Conservation (phyloP, 2,329 filamentous ascomycete species). For the Trichoderma atroviride region DNA sequence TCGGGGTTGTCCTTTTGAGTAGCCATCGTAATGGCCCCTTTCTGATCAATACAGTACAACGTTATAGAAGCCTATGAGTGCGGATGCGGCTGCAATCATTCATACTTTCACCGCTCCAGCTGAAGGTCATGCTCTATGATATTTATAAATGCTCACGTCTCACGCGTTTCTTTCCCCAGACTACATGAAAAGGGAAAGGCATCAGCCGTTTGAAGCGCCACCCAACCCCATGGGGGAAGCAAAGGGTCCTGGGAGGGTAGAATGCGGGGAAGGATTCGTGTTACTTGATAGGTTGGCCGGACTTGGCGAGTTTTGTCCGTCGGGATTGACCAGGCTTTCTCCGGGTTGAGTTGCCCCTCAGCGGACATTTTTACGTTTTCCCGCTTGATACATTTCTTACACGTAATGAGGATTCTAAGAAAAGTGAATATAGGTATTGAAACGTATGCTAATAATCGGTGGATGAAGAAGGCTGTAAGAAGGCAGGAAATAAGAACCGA, state of each 20-base stretch:
- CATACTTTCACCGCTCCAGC: not conserved
- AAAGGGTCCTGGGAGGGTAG: not conserved
- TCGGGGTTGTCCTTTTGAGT: constrained; percentile 22
- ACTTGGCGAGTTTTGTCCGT: constrained; percentile 10
- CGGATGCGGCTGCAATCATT: not conserved
- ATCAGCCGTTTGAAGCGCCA: not conserved
- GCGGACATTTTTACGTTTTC: constrained; percentile 6
- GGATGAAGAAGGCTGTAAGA: not conserved
- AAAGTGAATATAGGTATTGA: not conserved
- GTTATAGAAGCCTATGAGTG: not conserved
- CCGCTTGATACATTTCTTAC: not conserved
- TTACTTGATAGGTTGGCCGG: constrained; percentile 19
- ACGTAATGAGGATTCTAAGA: not conserved
- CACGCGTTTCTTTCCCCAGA: not conserved
- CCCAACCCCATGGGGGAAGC: constrained; percentile 13
- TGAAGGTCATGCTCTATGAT: constrained; percentile 7
- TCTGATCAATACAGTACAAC: not conserved
- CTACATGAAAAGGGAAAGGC: not conserved
- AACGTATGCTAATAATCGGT: not conserved
- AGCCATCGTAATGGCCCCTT: constrained; percentile 2
- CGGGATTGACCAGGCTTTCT: constrained; percentile 19
- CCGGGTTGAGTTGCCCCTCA: constrained; percentile 5
- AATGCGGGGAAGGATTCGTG: constrained; percentile 12
- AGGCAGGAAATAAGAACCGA: not conserved
- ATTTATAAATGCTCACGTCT: constrained; percentile 15